Conservation (phyloP, 2,329 filamentous ascomycete species). For the Diaporthe vexans region DNA sequence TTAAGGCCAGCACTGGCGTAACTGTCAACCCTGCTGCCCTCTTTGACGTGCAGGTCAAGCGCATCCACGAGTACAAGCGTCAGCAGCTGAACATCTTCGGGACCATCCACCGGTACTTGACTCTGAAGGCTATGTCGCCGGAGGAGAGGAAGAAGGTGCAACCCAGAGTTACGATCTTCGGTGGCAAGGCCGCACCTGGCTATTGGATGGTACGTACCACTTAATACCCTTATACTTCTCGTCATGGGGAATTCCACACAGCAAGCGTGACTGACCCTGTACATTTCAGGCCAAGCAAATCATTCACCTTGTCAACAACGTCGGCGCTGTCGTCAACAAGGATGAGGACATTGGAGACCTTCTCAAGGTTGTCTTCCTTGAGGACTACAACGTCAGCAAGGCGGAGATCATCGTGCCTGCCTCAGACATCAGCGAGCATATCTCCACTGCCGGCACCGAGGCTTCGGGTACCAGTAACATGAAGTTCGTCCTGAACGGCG, state of each 20-base stretch:
- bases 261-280: neutral
- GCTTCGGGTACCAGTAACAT: conserved; percentile 94
- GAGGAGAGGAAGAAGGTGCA: conserved; percentile 89
- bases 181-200: conserved; percentile 95
- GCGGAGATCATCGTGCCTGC: conserved; percentile 96
- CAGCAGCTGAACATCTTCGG: conserved; percentile 99
- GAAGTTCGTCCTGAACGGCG: conserved; percentile 99
- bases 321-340: conserved; percentile 90
- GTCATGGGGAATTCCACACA: neutral
- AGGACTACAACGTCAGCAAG: conserved; percentile 99
- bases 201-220: conserved; percentile 90
- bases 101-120: conserved; percentile 93
- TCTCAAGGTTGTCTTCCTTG: conserved; percentile 96
- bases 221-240: neutral
- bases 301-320: conserved; percentile 95
- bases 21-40: conserved; percentile 88
- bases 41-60: conserved; percentile 98
- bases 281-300: conserved; percentile 78
- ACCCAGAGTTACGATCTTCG: conserved; percentile 94
- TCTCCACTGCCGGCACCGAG: conserved; percentile 97
- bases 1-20: conserved; percentile 84
- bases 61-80: conserved; percentile 99
- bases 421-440: conserved; percentile 97
- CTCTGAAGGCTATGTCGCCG: conserved; percentile 85
- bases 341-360: conserved; percentile 93